Percentiles rank a stretch among this genome's conserved stretches.
These are phyloP conservation scores for Psilocybe cubensis DNA, from an alignment of 768 basidiomycete species.

Conservation along the genomic window DNA sequence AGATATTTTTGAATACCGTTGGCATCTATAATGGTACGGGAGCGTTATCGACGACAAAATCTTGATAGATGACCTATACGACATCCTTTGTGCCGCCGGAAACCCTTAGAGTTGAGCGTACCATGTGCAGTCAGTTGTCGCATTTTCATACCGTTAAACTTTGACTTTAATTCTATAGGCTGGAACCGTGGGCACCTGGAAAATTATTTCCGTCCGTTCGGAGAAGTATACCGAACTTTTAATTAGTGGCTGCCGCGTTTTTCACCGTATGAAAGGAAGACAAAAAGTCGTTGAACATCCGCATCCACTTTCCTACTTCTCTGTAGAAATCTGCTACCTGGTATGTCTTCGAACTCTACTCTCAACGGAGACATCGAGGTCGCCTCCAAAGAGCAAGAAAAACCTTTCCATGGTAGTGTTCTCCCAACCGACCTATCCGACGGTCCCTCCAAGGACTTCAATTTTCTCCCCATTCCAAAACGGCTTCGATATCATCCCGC, in stretches of 20 bases:
- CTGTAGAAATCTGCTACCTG: background rate
- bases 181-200: background rate
- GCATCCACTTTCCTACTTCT: background rate
- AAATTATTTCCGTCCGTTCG: background rate
- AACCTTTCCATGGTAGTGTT: too few relatives aligned
- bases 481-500: constrained; percentile 8
- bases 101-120: background rate
- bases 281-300: background rate
- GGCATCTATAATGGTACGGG: too few relatives aligned
- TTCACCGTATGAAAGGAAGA: background rate
- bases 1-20: too few relatives aligned
- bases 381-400: background rate
- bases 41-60: too few relatives aligned
- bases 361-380: background rate
- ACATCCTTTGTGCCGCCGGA: background rate
- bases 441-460: constrained; percentile 12
- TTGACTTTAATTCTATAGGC: background rate
- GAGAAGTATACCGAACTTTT: background rate
- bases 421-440: background rate
- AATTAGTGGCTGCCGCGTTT: background rate
- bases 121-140: background rate
- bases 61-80: too few relatives aligned
- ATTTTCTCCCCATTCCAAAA: constrained; percentile 11
- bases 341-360: background rate
- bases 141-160: background rate